phyloP scores from a whole-genome alignment of 2,329 filamentous ascomycete species.

The Ophiostoma piceae region DNA sequence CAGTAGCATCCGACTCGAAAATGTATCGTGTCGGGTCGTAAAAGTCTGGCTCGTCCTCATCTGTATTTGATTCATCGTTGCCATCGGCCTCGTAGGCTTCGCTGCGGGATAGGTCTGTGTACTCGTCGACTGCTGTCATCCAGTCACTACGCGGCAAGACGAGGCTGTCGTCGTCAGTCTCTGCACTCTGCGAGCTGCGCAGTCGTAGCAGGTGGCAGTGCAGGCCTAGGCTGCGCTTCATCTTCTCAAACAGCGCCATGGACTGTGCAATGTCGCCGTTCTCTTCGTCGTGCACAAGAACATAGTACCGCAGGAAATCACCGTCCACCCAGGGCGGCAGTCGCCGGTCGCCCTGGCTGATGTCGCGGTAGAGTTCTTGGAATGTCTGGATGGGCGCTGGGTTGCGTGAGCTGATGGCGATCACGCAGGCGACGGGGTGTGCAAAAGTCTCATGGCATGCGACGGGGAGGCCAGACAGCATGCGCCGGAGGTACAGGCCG shows the following conservation, averaged over 20 bases:
- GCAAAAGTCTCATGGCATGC: constrained; percentile 87
- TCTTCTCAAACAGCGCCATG: constrained; percentile 88
- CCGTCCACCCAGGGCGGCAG: constrained; percentile 83
- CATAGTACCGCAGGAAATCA: constrained; percentile 92
- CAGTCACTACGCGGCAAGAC: constrained; percentile 78
- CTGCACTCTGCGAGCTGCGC: constrained; percentile 75
- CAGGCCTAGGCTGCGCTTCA: constrained; percentile 96
- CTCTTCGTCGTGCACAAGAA: constrained; percentile 94
- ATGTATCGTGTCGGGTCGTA: constrained; percentile 71
- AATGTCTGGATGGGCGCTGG: constrained; percentile 79
- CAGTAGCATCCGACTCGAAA: constrained; percentile 85
- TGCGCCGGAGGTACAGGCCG: constrained; percentile 72
- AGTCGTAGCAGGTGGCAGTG: constrained; percentile 90
- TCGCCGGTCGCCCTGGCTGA: constrained; percentile 67
- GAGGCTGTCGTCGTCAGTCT: constrained; percentile 87
- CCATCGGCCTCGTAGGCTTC: constrained; percentile 42
- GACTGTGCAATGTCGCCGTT: constrained; percentile 87
- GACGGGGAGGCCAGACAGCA: constrained; percentile 74
- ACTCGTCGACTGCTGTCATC: constrained; percentile 81
- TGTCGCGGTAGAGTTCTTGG: constrained; percentile 74
- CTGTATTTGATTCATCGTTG: neutral
- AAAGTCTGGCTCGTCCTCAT: constrained; percentile 52
- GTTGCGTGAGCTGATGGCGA: constrained; percentile 89
- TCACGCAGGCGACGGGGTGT: constrained; percentile 89
- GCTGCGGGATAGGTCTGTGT: constrained; percentile 55